These are phyloP conservation scores for Brettanomyces custersianus DNA, from an alignment of 805 yeast genomes.

Conservation along the genomic window DNA sequence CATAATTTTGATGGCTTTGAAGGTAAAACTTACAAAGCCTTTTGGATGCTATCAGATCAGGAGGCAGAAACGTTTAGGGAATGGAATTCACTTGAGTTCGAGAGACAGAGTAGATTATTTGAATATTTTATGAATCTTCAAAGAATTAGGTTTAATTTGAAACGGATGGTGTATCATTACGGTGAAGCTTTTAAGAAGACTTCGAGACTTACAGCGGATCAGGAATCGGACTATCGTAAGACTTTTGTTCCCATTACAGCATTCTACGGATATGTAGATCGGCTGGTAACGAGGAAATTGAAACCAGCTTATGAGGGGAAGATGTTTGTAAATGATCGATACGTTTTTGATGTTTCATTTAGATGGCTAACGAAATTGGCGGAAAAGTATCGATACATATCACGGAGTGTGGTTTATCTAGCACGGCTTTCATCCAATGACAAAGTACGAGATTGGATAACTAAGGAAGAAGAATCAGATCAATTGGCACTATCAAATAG, in stretches of 20 bases:
- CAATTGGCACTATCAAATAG: constrained; percentile 12
- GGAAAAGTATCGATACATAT: constrained; percentile 18
- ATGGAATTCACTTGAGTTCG: constrained; percentile 21
- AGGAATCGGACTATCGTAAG: constrained; percentile 17
- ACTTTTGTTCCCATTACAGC: constrained; percentile 21
- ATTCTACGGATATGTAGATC: constrained; percentile 18
- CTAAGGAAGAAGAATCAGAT: constrained; percentile 11
- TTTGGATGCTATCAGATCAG: constrained; percentile 21
- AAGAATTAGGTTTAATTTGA: constrained; percentile 19
- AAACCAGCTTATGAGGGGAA: constrained; percentile 21
- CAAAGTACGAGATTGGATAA: constrained; percentile 18
- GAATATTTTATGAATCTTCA: constrained; percentile 20
- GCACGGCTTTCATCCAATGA: constrained; percentile 20
- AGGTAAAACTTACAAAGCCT: constrained; percentile 18
- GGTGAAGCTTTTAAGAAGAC: constrained; percentile 17
- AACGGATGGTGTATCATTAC: constrained; percentile 20
- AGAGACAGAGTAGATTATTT: constrained; percentile 22
- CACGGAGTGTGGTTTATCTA: constrained; percentile 21
- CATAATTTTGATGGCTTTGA: constrained; percentile 17
- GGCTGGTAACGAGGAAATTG: constrained; percentile 15
- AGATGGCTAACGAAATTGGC: constrained; percentile 22
- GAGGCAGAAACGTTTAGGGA: constrained; percentile 13
- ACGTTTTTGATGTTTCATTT: constrained; percentile 15
- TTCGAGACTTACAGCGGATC: constrained; percentile 6
- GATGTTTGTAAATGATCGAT: constrained; percentile 21